These are phyloP conservation scores for Oryza officinalis DNA, from an alignment of 176 grass and related monocot species.

Conservation along the genomic window DNA sequence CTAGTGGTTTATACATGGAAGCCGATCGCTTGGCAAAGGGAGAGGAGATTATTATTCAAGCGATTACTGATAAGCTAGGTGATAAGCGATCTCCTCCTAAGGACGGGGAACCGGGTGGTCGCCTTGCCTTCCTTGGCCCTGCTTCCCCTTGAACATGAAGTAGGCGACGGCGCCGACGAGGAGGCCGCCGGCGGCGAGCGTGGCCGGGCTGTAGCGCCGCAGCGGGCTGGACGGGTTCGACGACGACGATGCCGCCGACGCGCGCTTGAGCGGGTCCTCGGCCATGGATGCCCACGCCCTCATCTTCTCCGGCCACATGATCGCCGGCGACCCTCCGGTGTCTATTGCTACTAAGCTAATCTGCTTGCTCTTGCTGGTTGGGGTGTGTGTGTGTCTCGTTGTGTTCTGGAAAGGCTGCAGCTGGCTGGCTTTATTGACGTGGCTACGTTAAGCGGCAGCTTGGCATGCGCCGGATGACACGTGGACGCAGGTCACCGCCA, in stretches of 20 bases:
- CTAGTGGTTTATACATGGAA: neutral
- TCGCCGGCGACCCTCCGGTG: neutral
- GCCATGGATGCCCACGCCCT: conserved; percentile 40
- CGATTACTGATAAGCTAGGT: neutral
- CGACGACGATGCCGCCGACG: neutral
- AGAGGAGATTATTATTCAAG: conserved; percentile 6
- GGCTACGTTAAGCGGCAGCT: conserved; percentile 32
- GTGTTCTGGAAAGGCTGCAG: neutral
- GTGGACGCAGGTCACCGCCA: neutral
- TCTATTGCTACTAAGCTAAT: neutral
- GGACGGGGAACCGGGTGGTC: conserved; percentile 19
- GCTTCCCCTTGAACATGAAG: conserved; percentile 51
- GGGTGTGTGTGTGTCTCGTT: neutral
- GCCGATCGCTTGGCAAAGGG: neutral
- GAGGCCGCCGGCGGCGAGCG: conserved; percentile 47
- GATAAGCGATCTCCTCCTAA: conserved; percentile 13
- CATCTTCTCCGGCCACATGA: conserved; percentile 48
- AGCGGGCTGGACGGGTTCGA: conserved; percentile 24
- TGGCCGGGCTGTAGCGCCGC: conserved; percentile 55
- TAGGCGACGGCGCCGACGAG: conserved; percentile 51
- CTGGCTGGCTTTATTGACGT: conserved; percentile 18
- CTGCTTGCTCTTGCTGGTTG: neutral
- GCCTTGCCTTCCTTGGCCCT: conserved; percentile 17
- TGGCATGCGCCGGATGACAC: neutral
- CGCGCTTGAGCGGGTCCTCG: conserved; percentile 43